Conservation (phyloP, 495 filamentous ascomycete species). For the Annulohypoxylon maeteangense region DNA sequence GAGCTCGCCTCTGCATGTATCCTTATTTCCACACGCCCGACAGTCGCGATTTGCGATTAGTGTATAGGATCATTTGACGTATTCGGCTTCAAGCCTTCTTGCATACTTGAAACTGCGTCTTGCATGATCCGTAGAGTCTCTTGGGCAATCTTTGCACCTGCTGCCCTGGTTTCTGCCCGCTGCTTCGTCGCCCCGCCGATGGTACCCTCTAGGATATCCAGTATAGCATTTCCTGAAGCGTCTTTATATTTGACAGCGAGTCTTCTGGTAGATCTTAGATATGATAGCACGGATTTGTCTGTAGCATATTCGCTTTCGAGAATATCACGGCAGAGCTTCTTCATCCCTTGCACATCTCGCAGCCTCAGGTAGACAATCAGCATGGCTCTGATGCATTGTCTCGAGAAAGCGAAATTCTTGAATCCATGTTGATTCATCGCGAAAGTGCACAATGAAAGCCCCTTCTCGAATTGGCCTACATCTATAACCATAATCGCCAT, state of each 20-base stretch:
- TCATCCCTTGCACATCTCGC: conserved; percentile 48
- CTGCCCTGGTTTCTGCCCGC: background rate
- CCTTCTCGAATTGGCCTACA: conserved; percentile 44
- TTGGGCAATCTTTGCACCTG: conserved; percentile 9
- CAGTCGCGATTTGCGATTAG: no score
- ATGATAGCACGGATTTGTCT: conserved; percentile 39
- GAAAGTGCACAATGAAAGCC: conserved; percentile 49
- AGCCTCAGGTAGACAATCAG: conserved; percentile 52
- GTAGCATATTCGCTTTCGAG: conserved; percentile 45
- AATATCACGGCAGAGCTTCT: conserved; percentile 45
- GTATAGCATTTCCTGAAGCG: conserved; percentile 5
- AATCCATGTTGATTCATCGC: conserved; percentile 46
- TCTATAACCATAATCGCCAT: conserved; percentile 50
- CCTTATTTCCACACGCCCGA: no score
- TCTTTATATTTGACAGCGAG: conserved; percentile 26
- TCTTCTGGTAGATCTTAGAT: conserved; percentile 50
- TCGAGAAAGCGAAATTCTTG: conserved; percentile 47
- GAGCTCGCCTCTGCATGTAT: no score
- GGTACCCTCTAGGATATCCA: conserved; percentile 26
- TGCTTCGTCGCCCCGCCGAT: background rate
- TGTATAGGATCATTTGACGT: background rate
- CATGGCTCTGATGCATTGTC: conserved; percentile 53
- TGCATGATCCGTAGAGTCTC: conserved; percentile 36
- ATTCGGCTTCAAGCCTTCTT: background rate
- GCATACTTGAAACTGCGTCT: conserved; percentile 20